Base-by-base conservation (phyloP, 179 eudicot genomes). In the Silene vulgaris region DNA sequence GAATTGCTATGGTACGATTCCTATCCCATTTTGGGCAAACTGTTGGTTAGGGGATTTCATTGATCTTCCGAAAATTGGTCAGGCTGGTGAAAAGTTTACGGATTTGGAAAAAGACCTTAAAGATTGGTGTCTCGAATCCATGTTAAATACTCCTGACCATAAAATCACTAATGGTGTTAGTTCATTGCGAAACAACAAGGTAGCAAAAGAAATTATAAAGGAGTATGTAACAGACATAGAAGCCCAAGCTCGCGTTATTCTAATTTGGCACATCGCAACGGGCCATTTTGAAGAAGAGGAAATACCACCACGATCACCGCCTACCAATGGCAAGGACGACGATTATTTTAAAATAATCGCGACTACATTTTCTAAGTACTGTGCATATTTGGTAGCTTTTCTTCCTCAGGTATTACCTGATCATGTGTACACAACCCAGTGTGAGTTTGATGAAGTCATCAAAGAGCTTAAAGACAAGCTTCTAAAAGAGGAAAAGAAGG, bases 391-490 rank as follows among this genome's bases (percentile, higher is more conserved):
- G 16, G 57, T 50, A 50, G 57, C 57, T 11, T 50, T 50, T 50
- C 16, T 50, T 50, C 57, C 57, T 13, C 57, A 50, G 4, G n/a
- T 50, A 50, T 50, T 50, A 9, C 57, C 57, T 9, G 57, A 50
- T 50, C 57, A 50, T 50, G n/a, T 50, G n/a, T 50, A 50, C 57
- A 50, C 57, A 50, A 50, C 57, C n/a, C 57, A 50, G 57, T 50
- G 57, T 14, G 57, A 50, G 57, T 50, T 50, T 50, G 57, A 50
- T 13, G 57, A 50, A 3, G 57, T 50, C 2, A 13, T 50, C 57
- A 50, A 0, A 50, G 57, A 50, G 57, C 57, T 50, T 50, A 50
- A 50, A 50, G n/a, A 50, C 1, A n/a, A 50, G 57, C 57, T 11
- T 50, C 14, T 3, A 13, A 50, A 7, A 0, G 9, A 35, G 32